Evolutionary conservation across 2,329 filamentous ascomycete genomes (phyloP), one percentile per base, ranked within the genome.

Genomic region (Nothophoma quercina): DNA sequence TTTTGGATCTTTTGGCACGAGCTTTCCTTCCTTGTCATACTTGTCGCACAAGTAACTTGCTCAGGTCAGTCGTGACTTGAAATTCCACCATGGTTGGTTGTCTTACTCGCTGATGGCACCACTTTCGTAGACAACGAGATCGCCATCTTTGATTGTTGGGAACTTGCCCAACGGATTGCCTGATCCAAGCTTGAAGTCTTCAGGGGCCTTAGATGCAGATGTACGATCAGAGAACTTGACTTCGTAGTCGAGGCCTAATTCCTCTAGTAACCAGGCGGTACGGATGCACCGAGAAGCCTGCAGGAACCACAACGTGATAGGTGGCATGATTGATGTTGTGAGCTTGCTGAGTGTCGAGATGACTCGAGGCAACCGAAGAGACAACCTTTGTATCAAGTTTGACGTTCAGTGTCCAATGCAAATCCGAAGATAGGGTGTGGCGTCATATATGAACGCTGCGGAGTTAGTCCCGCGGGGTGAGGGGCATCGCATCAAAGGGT

Each of bases 281-380:
- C 76, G 74, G 39, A 79, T 78, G 45, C 64, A 71, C 47, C 77
- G 72, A 2, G 78, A 81, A 38, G 77, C 75, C 65, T 80, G 76
- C 8, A 81, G 73, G 59, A 81, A 80, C 63, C 73, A 78, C 23
- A 81, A 73, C 1, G 75, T 80, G 42, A 80, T 78, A 34, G 55
- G 51, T 21, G 62, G 34, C 59, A 63, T 63, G 7, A 3, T 52
- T 21, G 12, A 40, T 10, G 25, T 3, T 7, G 7, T 21, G 9
- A 4, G 19, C 10, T 28, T 19, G 5, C 33, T n/a, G 19, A 25
- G 13, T 21, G n/a, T 34, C n/a, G 9, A 33, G 6, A 9, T 15
- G 12, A n/a, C 2, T 9, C 6, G 23, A 40, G 4, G 8, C 1
- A 13, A n/a, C n/a, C n/a, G n/a, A n/a, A n/a, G n/a, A n/a, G n/a